Evolutionary conservation across 495 filamentous ascomycete species (phyloP).

Genomic region (Penicillium psychrofluorescens): DNA sequence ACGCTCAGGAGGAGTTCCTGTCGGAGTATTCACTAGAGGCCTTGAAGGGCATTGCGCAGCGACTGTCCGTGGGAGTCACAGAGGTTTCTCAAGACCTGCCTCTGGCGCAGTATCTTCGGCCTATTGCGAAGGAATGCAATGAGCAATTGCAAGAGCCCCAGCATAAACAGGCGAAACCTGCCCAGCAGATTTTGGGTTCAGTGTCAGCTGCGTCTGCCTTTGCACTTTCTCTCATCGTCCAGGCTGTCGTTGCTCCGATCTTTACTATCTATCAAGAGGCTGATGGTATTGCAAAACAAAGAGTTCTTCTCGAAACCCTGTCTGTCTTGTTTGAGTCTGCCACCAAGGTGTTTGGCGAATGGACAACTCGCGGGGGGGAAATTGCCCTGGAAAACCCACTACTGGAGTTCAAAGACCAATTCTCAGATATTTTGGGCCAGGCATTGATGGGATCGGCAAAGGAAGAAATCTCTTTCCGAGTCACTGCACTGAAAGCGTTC

Average conservation of each 20-base stretch:
- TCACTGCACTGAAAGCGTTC: constrained; percentile 53
- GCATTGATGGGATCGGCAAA: constrained; percentile 54
- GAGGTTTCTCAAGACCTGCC: constrained; percentile 42
- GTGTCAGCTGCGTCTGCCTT: constrained; percentile 47
- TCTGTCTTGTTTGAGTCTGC: constrained; percentile 52
- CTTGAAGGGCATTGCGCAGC: constrained; percentile 47
- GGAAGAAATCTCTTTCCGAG: constrained; percentile 60
- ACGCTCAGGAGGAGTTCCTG: constrained; percentile 64
- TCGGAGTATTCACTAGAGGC: constrained; percentile 52
- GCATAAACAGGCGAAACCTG: constrained; percentile 66
- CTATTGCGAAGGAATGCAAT: constrained; percentile 63
- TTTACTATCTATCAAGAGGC: constrained; percentile 58
- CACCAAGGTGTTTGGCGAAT: constrained; percentile 49
- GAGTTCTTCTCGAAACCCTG: constrained; percentile 59
- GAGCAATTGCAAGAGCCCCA: constrained; percentile 69
- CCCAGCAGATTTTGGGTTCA: constrained; percentile 54
- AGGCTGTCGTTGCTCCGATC: constrained; percentile 50
- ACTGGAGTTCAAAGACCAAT: constrained; percentile 50
- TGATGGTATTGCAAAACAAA: constrained; percentile 58
- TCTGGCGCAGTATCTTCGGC: constrained; percentile 53
- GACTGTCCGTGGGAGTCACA: constrained; percentile 47
- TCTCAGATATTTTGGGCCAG: constrained; percentile 53
- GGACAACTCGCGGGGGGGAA: constrained; percentile 36
- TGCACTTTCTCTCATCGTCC: constrained; percentile 48
- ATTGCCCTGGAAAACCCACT: constrained; percentile 43